Base-by-base conservation (phyloP, 2,329 filamentous ascomycete genomes). In the Fusarium sp. region DNA sequence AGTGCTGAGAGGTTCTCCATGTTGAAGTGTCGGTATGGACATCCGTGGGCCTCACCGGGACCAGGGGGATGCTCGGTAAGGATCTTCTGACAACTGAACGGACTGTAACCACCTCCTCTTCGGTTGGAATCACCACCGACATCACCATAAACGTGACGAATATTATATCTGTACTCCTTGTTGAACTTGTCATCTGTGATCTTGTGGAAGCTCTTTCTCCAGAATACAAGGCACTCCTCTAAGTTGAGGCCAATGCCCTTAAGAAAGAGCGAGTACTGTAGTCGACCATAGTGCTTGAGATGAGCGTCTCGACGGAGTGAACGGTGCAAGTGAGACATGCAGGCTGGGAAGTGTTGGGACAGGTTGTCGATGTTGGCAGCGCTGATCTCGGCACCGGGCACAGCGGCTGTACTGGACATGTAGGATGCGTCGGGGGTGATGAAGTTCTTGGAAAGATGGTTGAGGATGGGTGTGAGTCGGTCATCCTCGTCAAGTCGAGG, bases 151-250 rank as follows among this genome's bases (percentile, higher is more conserved):
- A 88, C 83, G 87, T 99, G 96, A n/a, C 95, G 93, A 66, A 98
- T 90, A 81, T 99, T 98, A 88, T 99, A 99, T 50, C 93, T 90
- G 84, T 99, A 98, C 81, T 98, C 95, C 80, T 98, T 98, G 84
- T 97, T 97, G 88, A 98, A 99, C 41, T 92, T 92, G 79, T 98
- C 96, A 79, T 98, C 96, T 1, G 94, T 95, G 73, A 97, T 90
- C 75, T 94, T 93, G 81, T 91, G 91, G 88, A 99, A 98, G 35
- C 89, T 87, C 71, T 90, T 89, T 17, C 96, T 92, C 96, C 96
- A 99, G 86, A 99, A 99, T 18, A 94, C 77, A 30, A 99, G 88
- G 77, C 91, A 94, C 82, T 99, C 96, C 79, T 98, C 95, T n/a
- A 99, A 86, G 72, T 90, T 94, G 35, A 99, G 86, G 0, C 96